Evolutionary conservation across 495 filamentous ascomycete species (phyloP).

Genomic region (Aspergillus egyptiacus): DNA sequence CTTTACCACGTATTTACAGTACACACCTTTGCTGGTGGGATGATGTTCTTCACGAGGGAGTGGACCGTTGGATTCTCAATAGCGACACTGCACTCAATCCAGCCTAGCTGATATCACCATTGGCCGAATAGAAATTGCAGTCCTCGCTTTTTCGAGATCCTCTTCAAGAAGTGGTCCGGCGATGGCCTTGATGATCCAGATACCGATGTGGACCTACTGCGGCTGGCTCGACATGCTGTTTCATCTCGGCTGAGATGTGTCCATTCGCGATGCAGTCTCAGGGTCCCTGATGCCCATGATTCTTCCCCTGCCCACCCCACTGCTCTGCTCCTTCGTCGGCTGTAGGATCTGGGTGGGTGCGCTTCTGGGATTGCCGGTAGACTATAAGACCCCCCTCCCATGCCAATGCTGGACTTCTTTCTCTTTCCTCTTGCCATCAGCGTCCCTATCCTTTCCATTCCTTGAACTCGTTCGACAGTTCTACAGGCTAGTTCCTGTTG

Average conservation of each 20-base stretch:
- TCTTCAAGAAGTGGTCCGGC: no score
- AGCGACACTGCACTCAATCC: not conserved
- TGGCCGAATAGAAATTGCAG: slow-evolving; percentile 8
- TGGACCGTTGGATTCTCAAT: not conserved
- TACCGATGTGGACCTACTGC: not conserved
- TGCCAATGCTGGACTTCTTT: slow-evolving; percentile 7
- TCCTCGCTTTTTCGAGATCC: no score
- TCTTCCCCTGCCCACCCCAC: slow-evolving; percentile 8
- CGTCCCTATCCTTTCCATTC: slow-evolving; percentile 23
- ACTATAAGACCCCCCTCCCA: slow-evolving; percentile 18
- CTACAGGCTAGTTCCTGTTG: slow-evolving; percentile 33
- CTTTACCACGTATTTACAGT: slow-evolving; percentile 1
- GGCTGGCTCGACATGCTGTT: slow-evolving; percentile 10
- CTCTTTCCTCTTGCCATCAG: slow-evolving; percentile 14
- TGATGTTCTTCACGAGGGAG: slow-evolving; percentile 4
- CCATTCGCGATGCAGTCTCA: slow-evolving; percentile 10
- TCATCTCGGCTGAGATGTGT: slow-evolving; percentile 7
- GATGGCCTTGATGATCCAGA: not conserved
- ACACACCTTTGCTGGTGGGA: not conserved
- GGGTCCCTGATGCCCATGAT: slow-evolving; percentile 1
- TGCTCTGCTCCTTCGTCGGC: not conserved
- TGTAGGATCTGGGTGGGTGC: slow-evolving; percentile 5
- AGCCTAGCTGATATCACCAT: not conserved
- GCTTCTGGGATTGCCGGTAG: slow-evolving; percentile 7
- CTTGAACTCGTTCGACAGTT: slow-evolving; percentile 27